These are phyloP conservation scores for Fusarium sp. DNA, from an alignment of 2,329 filamentous ascomycete species.

Conservation along the genomic window DNA sequence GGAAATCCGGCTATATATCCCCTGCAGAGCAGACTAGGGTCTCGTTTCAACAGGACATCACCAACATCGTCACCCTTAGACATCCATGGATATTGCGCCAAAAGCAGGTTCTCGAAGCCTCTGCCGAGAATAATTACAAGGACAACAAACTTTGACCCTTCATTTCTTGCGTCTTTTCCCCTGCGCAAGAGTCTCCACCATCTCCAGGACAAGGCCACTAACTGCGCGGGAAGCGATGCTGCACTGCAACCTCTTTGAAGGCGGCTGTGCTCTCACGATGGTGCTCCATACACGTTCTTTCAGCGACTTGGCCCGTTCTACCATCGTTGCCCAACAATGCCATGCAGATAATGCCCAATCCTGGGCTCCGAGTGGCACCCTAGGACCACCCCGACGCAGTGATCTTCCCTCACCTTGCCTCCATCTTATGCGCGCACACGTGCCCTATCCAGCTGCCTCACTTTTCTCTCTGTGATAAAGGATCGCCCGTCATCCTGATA, in stretches of 20 bases:
- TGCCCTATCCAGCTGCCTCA: conserved; percentile 22
- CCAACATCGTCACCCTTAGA: conserved; percentile 11
- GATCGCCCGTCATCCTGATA: not conserved
- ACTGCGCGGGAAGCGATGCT: conserved; percentile 9
- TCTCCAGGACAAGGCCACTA: conserved; percentile 13
- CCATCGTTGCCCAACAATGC: conserved; percentile 11
- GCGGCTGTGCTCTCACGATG: conserved; percentile 13
- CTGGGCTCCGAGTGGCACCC: conserved; percentile 3
- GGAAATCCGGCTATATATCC: conserved; percentile 17
- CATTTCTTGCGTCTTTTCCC: conserved; percentile 14
- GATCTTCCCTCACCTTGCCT: conserved; percentile 21
- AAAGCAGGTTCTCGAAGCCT: not conserved
- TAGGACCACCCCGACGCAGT: not conserved
- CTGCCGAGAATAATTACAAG: not conserved
- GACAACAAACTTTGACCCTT: conserved; percentile 7
- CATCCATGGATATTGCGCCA: not conserved
- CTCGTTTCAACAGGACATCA: conserved; percentile 31
- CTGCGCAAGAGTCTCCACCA: conserved; percentile 24
- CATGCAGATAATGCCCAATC: conserved; percentile 11
- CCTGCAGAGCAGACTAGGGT: conserved; percentile 21
- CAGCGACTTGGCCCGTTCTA: not conserved
- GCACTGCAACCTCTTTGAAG: conserved; percentile 20
- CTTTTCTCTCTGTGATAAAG: not conserved
- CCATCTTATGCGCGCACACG: conserved; percentile 20
- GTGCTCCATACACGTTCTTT: conserved; percentile 15